Conservation (phyloP, 2,329 filamentous ascomycete species). For the Akanthomyces lecanii region DNA sequence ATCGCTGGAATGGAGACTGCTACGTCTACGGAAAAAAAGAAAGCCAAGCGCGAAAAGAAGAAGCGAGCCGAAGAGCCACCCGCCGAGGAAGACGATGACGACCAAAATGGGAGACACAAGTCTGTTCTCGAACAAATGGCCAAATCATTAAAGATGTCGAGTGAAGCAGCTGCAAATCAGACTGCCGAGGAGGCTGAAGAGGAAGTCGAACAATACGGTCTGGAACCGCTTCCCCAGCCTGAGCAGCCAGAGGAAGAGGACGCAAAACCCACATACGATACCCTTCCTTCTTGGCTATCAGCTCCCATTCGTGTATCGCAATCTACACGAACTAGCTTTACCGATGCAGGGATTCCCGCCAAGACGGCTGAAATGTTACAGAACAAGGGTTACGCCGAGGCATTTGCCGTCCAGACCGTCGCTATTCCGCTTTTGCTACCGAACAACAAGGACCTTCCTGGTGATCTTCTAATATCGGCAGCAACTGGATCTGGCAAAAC, state of each 20-base stretch:
- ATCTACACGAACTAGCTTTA: slow-evolving; percentile 57
- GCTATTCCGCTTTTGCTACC: slow-evolving; percentile 75
- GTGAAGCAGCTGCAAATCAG: slow-evolving; percentile 35
- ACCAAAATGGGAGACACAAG: slow-evolving; percentile 40
- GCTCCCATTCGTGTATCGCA: slow-evolving; percentile 66
- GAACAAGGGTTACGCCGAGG: slow-evolving; percentile 47
- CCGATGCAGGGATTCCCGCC: slow-evolving; percentile 56
- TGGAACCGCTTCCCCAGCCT: slow-evolving; percentile 80
- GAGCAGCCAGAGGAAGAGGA: slow-evolving; percentile 53
- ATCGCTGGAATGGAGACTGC: slow-evolving; percentile 7
- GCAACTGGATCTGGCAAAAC: slow-evolving; percentile 97
- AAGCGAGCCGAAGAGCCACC: slow-evolving; percentile 27
- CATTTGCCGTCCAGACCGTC: slow-evolving; percentile 41
- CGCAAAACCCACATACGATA: slow-evolving; percentile 65
- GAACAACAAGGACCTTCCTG: slow-evolving; percentile 54
- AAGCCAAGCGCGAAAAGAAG: slow-evolving; percentile 30
- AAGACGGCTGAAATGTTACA: slow-evolving; percentile 59
- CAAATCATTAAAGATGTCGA: slow-evolving; percentile 49
- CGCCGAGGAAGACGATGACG: slow-evolving; percentile 23
- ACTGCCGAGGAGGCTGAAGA: slow-evolving; percentile 31
- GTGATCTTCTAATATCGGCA: slow-evolving; percentile 85
- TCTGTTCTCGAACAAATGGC: slow-evolving; percentile 51
- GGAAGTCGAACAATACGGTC: slow-evolving; percentile 56
- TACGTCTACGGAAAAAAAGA: not conserved
- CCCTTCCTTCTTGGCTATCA: slow-evolving; percentile 76